Evolutionary conservation across 192 early-diverging fungal species (phyloP), one percentile per base, ranked within the genome.

Genomic region (Pilaira anomala): DNA sequence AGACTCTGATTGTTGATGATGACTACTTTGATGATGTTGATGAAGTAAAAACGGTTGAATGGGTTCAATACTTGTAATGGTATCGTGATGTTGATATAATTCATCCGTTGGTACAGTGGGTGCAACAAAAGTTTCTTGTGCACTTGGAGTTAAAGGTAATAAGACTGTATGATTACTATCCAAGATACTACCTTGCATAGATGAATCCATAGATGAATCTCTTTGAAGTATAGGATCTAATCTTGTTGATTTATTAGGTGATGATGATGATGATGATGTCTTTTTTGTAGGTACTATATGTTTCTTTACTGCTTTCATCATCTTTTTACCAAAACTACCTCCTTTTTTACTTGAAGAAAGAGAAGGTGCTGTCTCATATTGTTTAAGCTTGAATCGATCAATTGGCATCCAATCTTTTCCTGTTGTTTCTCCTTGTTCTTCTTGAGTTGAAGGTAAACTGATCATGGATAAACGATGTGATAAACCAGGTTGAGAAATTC

Each of bases 351-450:
- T 13, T 2, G 19, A 6, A 13, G 19, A 12, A 6, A 22, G 25
- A 7, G 59, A 48, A 14, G 67, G 60, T n/a, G 36, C 60, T n/a
- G 60, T 62, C 13, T 69, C 67, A 40, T 69, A 69, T 11, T 52
- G 49, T 45, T 28, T 30, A 3, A 69, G 25, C 16, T 57, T 54
- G 42, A 69, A 63, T 21, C 51, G 40, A 16, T 69, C 44, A 24
- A 69, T 30, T 19, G 67, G 67, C 67, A 69, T 69, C 67, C 67
- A 69, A 22, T 69, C 67, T 13, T 49, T 33, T 3, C 54, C 54
- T 2, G 12, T 48, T 13, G 18, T 30, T 1, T 24, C 33, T 24
- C 40, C 13, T 6, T 7, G 18, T 13, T 58, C 40, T 58, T 46
- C 13, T 33, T 11, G 8, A 6, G 7, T 26, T 2, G 2, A 16